Evolutionary conservation across 208 protist species (phyloP).

Genomic region (Balamuthia mandrillaris): DNA sequence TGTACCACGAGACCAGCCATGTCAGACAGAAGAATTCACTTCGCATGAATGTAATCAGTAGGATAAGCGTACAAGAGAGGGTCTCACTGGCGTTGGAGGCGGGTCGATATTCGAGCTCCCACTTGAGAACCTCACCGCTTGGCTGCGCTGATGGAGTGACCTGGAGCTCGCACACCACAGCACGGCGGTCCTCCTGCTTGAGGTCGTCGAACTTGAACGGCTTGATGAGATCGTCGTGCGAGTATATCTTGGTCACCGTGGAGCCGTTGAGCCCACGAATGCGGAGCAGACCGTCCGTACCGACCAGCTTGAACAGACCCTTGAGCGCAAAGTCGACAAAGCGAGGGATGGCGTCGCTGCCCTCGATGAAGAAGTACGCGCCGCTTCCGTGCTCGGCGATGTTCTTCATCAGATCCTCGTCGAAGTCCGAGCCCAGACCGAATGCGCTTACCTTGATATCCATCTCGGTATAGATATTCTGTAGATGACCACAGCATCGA

Average conservation of each 20-base stretch:
- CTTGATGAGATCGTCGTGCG: not conserved
- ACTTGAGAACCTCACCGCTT: not conserved
- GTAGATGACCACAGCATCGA: not conserved
- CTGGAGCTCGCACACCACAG: constrained; percentile 15
- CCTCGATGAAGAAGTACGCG: constrained; percentile 33
- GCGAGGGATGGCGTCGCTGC: constrained; percentile 16
- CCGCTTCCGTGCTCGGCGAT: constrained; percentile 19
- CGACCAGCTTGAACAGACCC: constrained; percentile 18
- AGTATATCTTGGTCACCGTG: constrained; percentile 22
- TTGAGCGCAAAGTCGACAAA: constrained; percentile 29
- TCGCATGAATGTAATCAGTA: not conserved
- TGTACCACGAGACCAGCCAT: no score
- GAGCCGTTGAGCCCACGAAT: not conserved
- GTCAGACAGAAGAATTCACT: not conserved
- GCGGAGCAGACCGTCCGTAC: not conserved
- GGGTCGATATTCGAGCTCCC: not conserved
- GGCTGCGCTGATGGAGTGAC: not conserved
- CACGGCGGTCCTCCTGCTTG: not conserved
- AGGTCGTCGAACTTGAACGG: not conserved
- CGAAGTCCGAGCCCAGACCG: constrained; percentile 14
- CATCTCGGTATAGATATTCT: not conserved
- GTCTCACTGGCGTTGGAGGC: not conserved
- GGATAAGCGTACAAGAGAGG: not conserved
- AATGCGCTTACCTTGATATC: constrained; percentile 34
- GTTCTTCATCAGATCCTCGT: constrained; percentile 22